Conservation (phyloP, 345 rosid genomes). For the Garcia nutans region DNA sequence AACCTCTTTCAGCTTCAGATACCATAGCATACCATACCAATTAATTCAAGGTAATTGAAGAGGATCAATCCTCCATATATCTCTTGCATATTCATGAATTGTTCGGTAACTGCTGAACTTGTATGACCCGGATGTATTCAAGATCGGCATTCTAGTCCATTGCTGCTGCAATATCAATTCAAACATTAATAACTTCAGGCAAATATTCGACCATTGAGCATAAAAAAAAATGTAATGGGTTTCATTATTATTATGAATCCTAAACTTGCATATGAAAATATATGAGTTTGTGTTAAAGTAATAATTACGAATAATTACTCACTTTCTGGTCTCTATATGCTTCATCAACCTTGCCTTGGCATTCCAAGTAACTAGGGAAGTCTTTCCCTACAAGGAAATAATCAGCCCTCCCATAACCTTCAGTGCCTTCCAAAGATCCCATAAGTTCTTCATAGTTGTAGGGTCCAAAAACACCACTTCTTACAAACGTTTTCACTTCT, state of each 20-base stretch:
- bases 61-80: constrained; percentile 51
- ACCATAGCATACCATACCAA: too few relatives aligned
- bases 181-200: neutral
- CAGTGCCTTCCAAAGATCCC: constrained; percentile 55
- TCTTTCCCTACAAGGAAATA: constrained; percentile 63
- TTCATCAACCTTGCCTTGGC: constrained; percentile 57
- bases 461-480: constrained; percentile 44
- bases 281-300: neutral
- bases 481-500: constrained; percentile 47
- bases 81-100: constrained; percentile 58
- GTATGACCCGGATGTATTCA: constrained; percentile 61
- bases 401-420: constrained; percentile 52
- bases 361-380: constrained; percentile 54
- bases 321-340: constrained; percentile 57
- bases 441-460: constrained; percentile 47
- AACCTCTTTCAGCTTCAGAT: too few relatives aligned
- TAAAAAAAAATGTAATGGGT: too few relatives aligned
- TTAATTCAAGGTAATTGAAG: constrained; percentile 36
- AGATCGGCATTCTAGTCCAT: constrained; percentile 60
- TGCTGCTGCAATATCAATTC: constrained; percentile 28
- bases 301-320: constrained; percentile 19
- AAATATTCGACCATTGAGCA: too few relatives aligned
- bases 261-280: too few relatives aligned
- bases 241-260: too few relatives aligned
- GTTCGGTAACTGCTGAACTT: constrained; percentile 65